Evolutionary conservation across 495 filamentous ascomycete species (phyloP), one percentile per base, ranked within the genome.

Genomic region (Penicillium goetzii): DNA sequence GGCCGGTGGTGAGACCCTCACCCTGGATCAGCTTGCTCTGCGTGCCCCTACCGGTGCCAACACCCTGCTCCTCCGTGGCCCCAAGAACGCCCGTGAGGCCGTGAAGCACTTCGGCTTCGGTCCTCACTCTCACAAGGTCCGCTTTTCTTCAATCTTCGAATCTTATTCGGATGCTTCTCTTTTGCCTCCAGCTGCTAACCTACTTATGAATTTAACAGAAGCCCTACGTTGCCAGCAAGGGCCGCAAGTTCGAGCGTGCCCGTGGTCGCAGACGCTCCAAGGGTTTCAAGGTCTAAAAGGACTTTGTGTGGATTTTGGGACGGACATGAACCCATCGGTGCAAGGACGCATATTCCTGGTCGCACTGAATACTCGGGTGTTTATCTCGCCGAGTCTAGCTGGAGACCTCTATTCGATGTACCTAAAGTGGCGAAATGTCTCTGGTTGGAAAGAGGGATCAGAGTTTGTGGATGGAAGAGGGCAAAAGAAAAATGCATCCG

Each of bases 41-140:
- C 88, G 95, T 73, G 88, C 92, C 62, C 95, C 95, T 60, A 98
- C 93, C 66, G 95, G 95, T 74, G 85, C 87, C 78, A 96, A 97
- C 86, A 97, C 94, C 55, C 85, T 99, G 59, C 85, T 99, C 53
- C 88, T 99, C 76, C 88, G 96, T 75, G 95, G 95, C 63, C 92
- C 96, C 72, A 97, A 97, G 92, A 97, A 97, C 80, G 79, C 92
- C 63, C 86, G 95, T 68, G 95, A 99, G 88, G 93, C 95, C 53
- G 84, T 97, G 74, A 98, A 97, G 89, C 96, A 98, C 84, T 98
- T 99, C 78, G 95, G 95, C 71, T 89, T 99, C 70, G 95, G 95
- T 56, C 95, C 95, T 54, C 95, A 99, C 86, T 92, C 88, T 79
- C 85, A 96, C 86, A 98, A 99, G 91, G 92, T 93, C 76, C 63